These are phyloP conservation scores for Colletotrichum sublineola DNA, from an alignment of 2,329 filamentous ascomycete genomes.

Conservation along the genomic window DNA sequence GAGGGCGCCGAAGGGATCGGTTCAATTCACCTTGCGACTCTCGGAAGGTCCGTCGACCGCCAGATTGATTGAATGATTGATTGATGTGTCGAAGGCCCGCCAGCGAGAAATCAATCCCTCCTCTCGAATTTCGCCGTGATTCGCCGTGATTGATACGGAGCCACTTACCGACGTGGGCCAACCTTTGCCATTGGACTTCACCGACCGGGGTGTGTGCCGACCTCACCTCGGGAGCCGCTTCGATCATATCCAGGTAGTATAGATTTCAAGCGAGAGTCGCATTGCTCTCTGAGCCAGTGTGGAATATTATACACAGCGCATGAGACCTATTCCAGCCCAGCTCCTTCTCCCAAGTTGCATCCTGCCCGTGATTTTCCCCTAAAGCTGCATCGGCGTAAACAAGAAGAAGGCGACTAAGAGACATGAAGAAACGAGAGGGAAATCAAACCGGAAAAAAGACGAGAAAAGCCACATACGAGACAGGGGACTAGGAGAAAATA, in stretches of 20 bases:
- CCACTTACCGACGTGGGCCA: constrained; percentile 20
- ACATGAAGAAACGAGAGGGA: background rate
- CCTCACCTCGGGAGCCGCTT: constrained; percentile 18
- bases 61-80: constrained; percentile 12
- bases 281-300: background rate
- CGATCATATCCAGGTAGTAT: background rate
- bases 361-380: background rate
- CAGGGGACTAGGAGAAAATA: background rate
- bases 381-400: background rate
- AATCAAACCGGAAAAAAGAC: background rate
- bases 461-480: background rate
- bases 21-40: constrained; percentile 14
- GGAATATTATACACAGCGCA: background rate
- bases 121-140: constrained; percentile 10
- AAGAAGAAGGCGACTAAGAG: background rate
- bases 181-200: background rate
- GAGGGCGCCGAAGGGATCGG: constrained; percentile 21
- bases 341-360: background rate
- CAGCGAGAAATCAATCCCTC: background rate
- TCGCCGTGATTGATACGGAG: constrained; percentile 36
- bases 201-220: constrained; percentile 23
- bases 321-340: background rate
- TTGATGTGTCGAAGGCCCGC: constrained; percentile 7
- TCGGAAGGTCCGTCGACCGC: background rate
- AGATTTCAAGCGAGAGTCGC: background rate